phyloP scores from a whole-genome alignment of 169 alveolate genomes.

The Theileria parva region DNA sequence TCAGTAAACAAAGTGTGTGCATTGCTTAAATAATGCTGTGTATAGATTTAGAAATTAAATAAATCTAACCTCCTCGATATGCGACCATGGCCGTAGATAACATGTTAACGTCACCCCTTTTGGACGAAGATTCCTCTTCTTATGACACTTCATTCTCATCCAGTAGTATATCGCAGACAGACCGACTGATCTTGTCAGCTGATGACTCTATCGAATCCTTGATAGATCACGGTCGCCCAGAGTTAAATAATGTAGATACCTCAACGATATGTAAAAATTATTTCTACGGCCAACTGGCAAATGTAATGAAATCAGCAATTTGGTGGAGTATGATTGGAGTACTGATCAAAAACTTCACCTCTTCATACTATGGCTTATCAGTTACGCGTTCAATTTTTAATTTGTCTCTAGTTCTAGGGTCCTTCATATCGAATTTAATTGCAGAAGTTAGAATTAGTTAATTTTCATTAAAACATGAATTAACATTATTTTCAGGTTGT shows the following conservation, averaged over 20 bases:
- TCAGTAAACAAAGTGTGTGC: background rate
- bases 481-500: conserved; percentile 14
- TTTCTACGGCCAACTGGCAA: conserved; percentile 73
- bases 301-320: conserved; percentile 69
- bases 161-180: background rate
- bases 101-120: background rate
- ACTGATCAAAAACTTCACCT: conserved; percentile 21
- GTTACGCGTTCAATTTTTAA: conserved; percentile 63
- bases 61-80: background rate
- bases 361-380: conserved; percentile 39
- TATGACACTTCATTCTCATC: background rate
- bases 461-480: background rate
- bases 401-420: conserved; percentile 52
- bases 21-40: background rate
- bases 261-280: conserved; percentile 42
- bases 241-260: background rate
- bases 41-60: background rate
- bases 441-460: conserved; percentile 59
- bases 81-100: conserved; percentile 6
- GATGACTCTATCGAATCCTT: background rate
- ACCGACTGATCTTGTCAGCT: background rate
- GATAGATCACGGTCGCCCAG: background rate
- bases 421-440: conserved; percentile 68
- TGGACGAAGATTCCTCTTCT: background rate
- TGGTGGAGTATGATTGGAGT: conserved; percentile 77